These are phyloP conservation scores for Cryptosporidium baileyi DNA, from an alignment of 169 alveolate species.

Conservation along the genomic window DNA sequence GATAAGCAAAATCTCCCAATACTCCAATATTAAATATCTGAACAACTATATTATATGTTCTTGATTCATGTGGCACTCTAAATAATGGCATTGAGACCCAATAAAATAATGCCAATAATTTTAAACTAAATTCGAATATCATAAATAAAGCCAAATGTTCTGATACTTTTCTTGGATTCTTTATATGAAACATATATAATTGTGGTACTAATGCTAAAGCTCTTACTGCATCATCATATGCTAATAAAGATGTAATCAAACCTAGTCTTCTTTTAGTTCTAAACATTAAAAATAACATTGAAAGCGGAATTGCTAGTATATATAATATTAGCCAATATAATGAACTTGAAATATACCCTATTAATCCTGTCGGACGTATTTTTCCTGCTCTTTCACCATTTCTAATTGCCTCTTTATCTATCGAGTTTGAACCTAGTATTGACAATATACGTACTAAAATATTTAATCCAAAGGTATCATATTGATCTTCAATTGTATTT, in stretches of 20 bases:
- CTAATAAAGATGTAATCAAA: slow-evolving; percentile 40
- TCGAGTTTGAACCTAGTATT: slow-evolving; percentile 55
- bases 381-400: slow-evolving; percentile 67
- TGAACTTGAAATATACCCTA: slow-evolving; percentile 13
- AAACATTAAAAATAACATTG: slow-evolving; percentile 31
- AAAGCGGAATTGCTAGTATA: slow-evolving; percentile 49
- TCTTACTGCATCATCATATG: slow-evolving; percentile 74
- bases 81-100: slow-evolving; percentile 73
- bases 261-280: slow-evolving; percentile 61
- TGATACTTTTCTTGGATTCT: slow-evolving; percentile 74
- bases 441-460: slow-evolving; percentile 46
- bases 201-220: slow-evolving; percentile 79
- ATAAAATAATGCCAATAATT: slow-evolving; percentile 72
- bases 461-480: slow-evolving; percentile 75
- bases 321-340: slow-evolving; percentile 49
- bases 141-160: slow-evolving; percentile 73
- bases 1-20: slow-evolving; percentile 73
- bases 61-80: slow-evolving; percentile 63
- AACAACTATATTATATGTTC: slow-evolving; percentile 72
- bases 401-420: slow-evolving; percentile 46
- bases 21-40: slow-evolving; percentile 74
- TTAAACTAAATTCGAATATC: slow-evolving; percentile 72
- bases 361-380: slow-evolving; percentile 35
- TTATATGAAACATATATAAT: slow-evolving; percentile 75
- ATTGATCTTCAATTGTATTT: slow-evolving; percentile 71